Evolutionary conservation across 805 yeast genomes (phyloP).

Genomic region (Suhomyces tanzawaensis): DNA sequence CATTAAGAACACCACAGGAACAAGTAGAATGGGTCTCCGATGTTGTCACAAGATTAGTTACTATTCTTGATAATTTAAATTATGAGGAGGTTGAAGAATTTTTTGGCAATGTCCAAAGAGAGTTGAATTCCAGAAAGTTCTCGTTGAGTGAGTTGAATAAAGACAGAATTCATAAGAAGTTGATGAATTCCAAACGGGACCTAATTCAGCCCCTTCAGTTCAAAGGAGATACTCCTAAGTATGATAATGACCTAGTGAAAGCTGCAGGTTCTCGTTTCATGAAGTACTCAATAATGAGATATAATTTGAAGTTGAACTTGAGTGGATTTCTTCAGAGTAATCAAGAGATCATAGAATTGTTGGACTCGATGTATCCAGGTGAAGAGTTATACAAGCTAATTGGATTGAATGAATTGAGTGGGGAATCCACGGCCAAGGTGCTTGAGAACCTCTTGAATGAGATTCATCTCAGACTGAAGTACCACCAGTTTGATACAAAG

Average conservation of each 20-base stretch:
- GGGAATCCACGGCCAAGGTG: neutral
- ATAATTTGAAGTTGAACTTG: conserved; percentile 11
- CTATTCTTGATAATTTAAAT: conserved; percentile 12
- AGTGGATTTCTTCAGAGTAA: conserved; percentile 9
- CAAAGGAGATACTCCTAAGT: neutral
- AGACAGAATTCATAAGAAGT: neutral
- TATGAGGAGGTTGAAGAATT: conserved; percentile 11
- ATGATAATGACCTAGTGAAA: neutral
- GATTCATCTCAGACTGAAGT: neutral
- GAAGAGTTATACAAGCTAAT: neutral
- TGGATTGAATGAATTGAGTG: neutral
- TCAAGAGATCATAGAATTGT: conserved; percentile 1
- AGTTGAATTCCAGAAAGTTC: conserved; percentile 6
- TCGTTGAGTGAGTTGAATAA: conserved; percentile 5
- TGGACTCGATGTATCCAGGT: conserved; percentile 1
- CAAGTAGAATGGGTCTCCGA: conserved; percentile 11
- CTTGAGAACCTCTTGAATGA: neutral
- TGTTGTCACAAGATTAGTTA: conserved; percentile 8
- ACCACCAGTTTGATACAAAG: neutral
- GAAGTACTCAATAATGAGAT: conserved; percentile 7
- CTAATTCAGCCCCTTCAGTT: neutral
- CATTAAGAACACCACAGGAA: conserved; percentile 8
- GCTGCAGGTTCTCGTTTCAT: conserved; percentile 8
- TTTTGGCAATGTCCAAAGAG: conserved; percentile 3
- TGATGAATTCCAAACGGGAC: neutral